Conservation (phyloP, 2,329 filamentous ascomycete genomes). For the Aureobasidium sp. region DNA sequence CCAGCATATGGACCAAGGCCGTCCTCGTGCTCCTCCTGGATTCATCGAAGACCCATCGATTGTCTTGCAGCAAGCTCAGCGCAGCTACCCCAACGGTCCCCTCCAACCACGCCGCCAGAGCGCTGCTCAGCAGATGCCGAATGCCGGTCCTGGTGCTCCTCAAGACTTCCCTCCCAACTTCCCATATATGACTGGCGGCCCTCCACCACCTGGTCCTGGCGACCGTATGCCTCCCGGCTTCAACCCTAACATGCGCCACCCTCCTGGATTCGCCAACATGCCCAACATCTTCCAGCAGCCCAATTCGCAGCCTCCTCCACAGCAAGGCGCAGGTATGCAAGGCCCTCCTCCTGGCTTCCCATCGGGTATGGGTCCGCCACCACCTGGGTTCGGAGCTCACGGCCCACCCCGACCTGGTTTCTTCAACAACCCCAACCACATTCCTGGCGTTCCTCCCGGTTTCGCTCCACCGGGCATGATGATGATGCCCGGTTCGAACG, state of each 20-base stretch:
- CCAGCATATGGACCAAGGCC: conserved; percentile 12
- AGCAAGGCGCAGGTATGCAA: conserved; percentile 3
- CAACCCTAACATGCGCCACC: conserved; percentile 23
- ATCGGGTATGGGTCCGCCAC: conserved; percentile 3
- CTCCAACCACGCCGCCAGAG: conserved; percentile 19
- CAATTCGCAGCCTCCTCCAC: conserved; percentile 14
- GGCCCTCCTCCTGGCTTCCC: conserved; percentile 5
- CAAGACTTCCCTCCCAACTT: conserved; percentile 11
- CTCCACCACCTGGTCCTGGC: conserved; percentile 8
- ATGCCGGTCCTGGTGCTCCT: conserved; percentile 2
- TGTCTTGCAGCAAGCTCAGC: conserved; percentile 23
- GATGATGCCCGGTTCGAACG: conserved; percentile 2
- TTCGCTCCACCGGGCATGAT: conserved; percentile 5
- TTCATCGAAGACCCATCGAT: conserved; percentile 25
- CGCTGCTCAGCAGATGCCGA: conserved; percentile 8
- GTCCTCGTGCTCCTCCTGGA: conserved; percentile 23
- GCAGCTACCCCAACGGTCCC: conserved; percentile 19
- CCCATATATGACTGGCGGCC: not conserved
- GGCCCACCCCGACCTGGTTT: conserved; percentile 10
- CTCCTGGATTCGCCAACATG: conserved; percentile 23
- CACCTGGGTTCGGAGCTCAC: not conserved
- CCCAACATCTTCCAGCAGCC: conserved; percentile 23
- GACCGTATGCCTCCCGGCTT: conserved; percentile 19
- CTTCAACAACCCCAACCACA: conserved; percentile 5
- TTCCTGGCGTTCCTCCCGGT: conserved; percentile 3